Evolutionary conservation across 2,329 filamentous ascomycete genomes (phyloP), one percentile per base, ranked within the genome.

Genomic region (Tolypocladium tundrense): DNA sequence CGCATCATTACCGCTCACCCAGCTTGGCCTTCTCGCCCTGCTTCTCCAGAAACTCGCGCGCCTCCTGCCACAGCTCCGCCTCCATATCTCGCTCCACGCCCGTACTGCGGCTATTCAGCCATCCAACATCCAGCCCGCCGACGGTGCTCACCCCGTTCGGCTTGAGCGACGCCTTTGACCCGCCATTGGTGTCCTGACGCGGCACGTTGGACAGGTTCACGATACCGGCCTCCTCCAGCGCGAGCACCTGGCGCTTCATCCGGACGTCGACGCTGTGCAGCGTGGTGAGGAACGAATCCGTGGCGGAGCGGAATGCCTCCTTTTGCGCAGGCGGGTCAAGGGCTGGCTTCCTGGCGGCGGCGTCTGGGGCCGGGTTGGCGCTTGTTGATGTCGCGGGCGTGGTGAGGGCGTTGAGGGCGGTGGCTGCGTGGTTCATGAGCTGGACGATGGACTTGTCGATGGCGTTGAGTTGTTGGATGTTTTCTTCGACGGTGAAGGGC

Each of bases 41-140:
- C 58, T 67, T 69, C 59, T 75, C 69, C 51, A 77, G 61, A 33
- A 75, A 68, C 13, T 64, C 67, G 57, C 69, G 71, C 16, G 72
- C 72, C 57, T 71, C 73, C 7, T 60, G 79, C 84, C 93, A 88
- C 51, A 96, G 75, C 73, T 97, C 90, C 2, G 83, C 83, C 68
- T 95, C 91, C 79, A 93, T 94, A 62, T 90, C 88, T 66, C 86
- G 83, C 58, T 90, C 90, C 27, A 95, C 88, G 61, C 87, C 87
- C 62, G 89, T 88, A 60, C 89, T 90, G 58, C 90, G 82, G 66
- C 90, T 92, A 69, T 97, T 97, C 65, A 97, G 73, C 84, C 89
- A 93, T 39, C 92, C 92, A 16, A 95, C 87, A 68, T 97, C 92
- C 56, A 97, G 77, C 35, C 75, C 76, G 11, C 81, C 82, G 40